Conservation (phyloP, 257 asterid species). For the Solanum etuberosum region DNA sequence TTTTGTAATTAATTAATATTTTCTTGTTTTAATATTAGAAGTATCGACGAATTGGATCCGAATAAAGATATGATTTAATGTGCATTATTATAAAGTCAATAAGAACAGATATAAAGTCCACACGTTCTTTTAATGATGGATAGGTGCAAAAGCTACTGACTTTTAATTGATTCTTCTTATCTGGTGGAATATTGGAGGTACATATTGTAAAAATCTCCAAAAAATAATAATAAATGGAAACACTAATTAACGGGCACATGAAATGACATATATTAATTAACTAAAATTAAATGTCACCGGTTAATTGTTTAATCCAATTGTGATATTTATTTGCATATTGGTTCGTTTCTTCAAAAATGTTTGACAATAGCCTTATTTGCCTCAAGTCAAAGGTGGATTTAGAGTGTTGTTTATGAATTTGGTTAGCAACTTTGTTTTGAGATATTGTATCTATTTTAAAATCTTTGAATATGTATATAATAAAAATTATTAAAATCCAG, state of each 20-base stretch:
- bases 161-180: not conserved
- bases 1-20: not conserved
- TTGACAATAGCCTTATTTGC: not conserved
- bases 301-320: not conserved
- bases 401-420: not conserved
- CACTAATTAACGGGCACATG: not conserved
- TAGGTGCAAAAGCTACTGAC: not conserved
- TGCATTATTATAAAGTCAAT: not conserved
- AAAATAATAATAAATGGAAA: not conserved
- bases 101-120: not conserved
- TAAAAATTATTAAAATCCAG: not conserved
- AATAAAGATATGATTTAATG: not conserved
- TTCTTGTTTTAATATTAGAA: not conserved
- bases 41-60: not conserved
- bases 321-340: not conserved
- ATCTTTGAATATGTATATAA: too few relatives aligned
- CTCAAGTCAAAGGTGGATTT: not conserved
- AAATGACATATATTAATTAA: not conserved
- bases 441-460: not conserved
- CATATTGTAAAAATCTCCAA: not conserved
- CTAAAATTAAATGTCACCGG: not conserved
- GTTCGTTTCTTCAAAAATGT: not conserved
- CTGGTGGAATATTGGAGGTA: not conserved
- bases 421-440: too few relatives aligned
- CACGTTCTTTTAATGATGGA: not conserved